These are phyloP conservation scores for Aspergillus leporis DNA, from an alignment of 495 filamentous ascomycete genomes.

Conservation along the genomic window DNA sequence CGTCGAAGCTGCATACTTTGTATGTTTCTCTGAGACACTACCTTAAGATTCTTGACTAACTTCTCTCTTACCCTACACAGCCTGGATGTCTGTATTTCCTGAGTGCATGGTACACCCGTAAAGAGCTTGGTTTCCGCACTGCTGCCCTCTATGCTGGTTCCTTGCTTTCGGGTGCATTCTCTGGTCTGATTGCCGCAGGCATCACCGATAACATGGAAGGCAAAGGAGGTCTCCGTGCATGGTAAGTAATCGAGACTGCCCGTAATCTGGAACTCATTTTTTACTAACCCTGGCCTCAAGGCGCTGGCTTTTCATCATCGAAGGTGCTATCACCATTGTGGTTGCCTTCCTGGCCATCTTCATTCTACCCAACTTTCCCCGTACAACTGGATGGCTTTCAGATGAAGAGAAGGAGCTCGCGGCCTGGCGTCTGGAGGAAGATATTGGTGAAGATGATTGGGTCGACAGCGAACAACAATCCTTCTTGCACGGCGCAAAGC, in stretches of 20 bases:
- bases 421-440: conserved; percentile 69
- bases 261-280: conserved; percentile 16
- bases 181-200: conserved; percentile 59
- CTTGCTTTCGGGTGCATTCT: conserved; percentile 62
- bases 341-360: conserved; percentile 56
- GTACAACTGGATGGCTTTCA: conserved; percentile 71
- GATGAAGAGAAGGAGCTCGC: conserved; percentile 69
- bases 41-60: background rate
- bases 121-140: conserved; percentile 50
- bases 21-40: conserved; percentile 14
- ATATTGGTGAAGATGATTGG: conserved; percentile 80
- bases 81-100: conserved; percentile 52
- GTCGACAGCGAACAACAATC: conserved; percentile 61
- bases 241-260: conserved; percentile 26
- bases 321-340: conserved; percentile 60
- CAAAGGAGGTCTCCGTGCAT: conserved; percentile 49
- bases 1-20: conserved; percentile 53
- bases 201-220: conserved; percentile 47
- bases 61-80: conserved; percentile 11
- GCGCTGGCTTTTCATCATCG: conserved; percentile 61
- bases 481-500: conserved; percentile 64
- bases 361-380: conserved; percentile 76
- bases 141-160: conserved; percentile 52
- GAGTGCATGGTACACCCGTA: conserved; percentile 52
- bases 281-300: conserved; percentile 8